A percentile compares a stretch with the other conserved stretches of the same genome.
Conservation (phyloP, 1,284 basidiomycete species). For the Malassezia obtusa region DNA sequence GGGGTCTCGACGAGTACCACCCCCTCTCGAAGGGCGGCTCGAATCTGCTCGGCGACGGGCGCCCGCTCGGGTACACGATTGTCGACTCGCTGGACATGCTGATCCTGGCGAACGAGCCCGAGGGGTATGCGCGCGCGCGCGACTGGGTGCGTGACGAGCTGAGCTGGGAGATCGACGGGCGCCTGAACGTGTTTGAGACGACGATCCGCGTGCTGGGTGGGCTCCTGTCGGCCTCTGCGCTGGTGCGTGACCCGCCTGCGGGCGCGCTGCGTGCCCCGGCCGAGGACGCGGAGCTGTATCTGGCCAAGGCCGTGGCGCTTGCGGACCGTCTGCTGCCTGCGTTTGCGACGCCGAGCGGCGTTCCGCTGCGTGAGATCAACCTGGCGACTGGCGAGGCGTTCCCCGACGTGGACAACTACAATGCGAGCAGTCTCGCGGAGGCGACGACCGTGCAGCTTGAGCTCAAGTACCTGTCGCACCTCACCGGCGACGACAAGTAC, state of each 20-base stretch:
- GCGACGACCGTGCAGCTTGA: slow-evolving; percentile 44
- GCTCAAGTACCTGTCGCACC: slow-evolving; percentile 71
- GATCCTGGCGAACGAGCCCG: slow-evolving; percentile 68
- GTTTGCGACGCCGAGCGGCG: slow-evolving; percentile 61
- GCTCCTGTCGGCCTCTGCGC: slow-evolving; percentile 60
- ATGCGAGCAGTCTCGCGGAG: slow-evolving; percentile 64
- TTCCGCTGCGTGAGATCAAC: slow-evolving; percentile 72
- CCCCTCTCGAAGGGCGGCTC: slow-evolving; percentile 32
- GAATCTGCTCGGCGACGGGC: slow-evolving; percentile 28
- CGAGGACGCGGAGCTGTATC: slow-evolving; percentile 35
- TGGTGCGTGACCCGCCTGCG: slow-evolving; percentile 31
- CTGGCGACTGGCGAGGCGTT: slow-evolving; percentile 60
- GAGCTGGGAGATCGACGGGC: slow-evolving; percentile 66
- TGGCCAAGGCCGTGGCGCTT: slow-evolving; percentile 56
- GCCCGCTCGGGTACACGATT: slow-evolving; percentile 41
- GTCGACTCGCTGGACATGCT: slow-evolving; percentile 61
- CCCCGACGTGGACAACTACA: slow-evolving; percentile 59
- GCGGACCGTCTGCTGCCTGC: slow-evolving; percentile 74
- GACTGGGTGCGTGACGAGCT: slow-evolving; percentile 66
- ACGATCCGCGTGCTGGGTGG: slow-evolving; percentile 74
- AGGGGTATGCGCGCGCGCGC: slow-evolving; percentile 68
- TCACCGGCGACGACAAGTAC: slow-evolving; percentile 67
- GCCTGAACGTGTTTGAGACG: slow-evolving; percentile 84
- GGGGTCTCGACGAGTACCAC: slow-evolving; percentile 46
- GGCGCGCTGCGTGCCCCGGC: slow-evolving; percentile 20